Conservation (phyloP, 2,329 filamentous ascomycete species). For the Fusarium humuli region DNA sequence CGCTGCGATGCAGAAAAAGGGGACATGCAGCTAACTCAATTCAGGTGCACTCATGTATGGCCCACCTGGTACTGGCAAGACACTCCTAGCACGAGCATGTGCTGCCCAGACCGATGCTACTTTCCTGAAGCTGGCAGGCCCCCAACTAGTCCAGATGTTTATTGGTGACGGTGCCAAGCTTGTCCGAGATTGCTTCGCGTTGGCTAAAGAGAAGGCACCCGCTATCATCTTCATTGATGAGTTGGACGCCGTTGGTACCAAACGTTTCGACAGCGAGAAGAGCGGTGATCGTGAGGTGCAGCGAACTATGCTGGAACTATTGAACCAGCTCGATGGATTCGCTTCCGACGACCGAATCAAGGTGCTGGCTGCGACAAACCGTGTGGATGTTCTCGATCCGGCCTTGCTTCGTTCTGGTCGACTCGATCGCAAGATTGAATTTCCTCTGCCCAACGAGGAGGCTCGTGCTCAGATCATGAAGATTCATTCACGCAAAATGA, state of each 20-base stretch:
- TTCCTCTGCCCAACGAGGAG: constrained; percentile 97
- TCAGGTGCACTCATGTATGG: constrained; percentile 99
- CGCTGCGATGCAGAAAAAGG: constrained; percentile 62
- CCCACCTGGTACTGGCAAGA: constrained; percentile 90
- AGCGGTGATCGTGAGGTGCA: constrained; percentile 98
- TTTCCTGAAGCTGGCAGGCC: constrained; percentile 97
- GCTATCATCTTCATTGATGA: constrained; percentile 99
- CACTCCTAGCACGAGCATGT: constrained; percentile 91
- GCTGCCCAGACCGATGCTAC: constrained; percentile 98
- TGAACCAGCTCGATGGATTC: constrained; percentile 98
- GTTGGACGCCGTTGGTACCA: constrained; percentile 96
- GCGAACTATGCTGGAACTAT: constrained; percentile 97
- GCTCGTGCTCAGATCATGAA: constrained; percentile 95
- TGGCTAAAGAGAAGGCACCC: constrained; percentile 98
- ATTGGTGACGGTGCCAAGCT: constrained; percentile 98
- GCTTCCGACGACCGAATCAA: constrained; percentile 97
- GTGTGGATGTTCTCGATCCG: constrained; percentile 92
- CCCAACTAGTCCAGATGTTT: constrained; percentile 99
- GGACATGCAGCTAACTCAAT: constrained; percentile 81
- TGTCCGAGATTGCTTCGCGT: constrained; percentile 95
- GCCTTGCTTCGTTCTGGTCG: constrained; percentile 91
- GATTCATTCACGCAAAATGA: constrained; percentile 99
- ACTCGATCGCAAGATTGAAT: constrained; percentile 97
- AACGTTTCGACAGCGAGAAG: constrained; percentile 99
- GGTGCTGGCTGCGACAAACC: constrained; percentile 93